Evolutionary conservation across 2,329 filamentous ascomycete genomes (phyloP).

Genomic region (Sordariomycetes sp.): DNA sequence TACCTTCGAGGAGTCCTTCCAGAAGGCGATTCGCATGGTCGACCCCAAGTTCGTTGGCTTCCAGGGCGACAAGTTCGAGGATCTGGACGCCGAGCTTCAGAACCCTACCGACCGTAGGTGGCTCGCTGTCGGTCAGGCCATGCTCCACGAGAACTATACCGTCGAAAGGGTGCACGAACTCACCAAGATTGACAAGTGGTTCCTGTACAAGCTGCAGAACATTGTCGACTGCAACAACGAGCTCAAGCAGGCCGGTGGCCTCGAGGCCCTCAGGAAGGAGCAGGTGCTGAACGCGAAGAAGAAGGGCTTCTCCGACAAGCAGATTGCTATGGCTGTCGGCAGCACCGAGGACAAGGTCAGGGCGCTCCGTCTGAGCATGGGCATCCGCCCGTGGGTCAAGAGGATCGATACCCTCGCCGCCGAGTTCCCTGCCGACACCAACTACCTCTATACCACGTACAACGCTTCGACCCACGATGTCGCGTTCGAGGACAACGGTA

Average conservation of each 20-base stretch:
- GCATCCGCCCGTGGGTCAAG: constrained; percentile 92
- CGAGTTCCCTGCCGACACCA: constrained; percentile 88
- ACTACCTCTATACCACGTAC: constrained; percentile 97
- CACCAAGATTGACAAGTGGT: constrained; percentile 99
- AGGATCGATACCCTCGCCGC: constrained; percentile 87
- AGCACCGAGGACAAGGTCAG: constrained; percentile 84
- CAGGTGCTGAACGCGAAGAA: constrained; percentile 88
- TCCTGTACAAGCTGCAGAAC: constrained; percentile 96
- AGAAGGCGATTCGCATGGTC: constrained; percentile 96
- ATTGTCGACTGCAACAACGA: constrained; percentile 83
- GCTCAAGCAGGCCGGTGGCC: constrained; percentile 69
- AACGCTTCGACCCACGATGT: constrained; percentile 92
- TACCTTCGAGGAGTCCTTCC: constrained; percentile 97
- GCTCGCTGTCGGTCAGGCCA: constrained; percentile 93
- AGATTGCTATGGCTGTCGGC: constrained; percentile 78
- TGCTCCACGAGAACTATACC: constrained; percentile 92
- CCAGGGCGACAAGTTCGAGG: constrained; percentile 88
- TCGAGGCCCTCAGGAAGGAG: constrained; percentile 79
- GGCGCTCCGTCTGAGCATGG: constrained; percentile 69
- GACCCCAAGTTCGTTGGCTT: constrained; percentile 87
- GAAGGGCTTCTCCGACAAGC: constrained; percentile 91
- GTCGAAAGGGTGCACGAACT: constrained; percentile 86
- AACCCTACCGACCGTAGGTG: constrained; percentile 95
- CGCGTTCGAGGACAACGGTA: constrained; percentile 83
- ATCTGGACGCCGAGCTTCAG: constrained; percentile 76